These are phyloP conservation scores for Monilinia fructigena DNA, from an alignment of 2,329 filamentous ascomycete genomes.

Conservation along the genomic window DNA sequence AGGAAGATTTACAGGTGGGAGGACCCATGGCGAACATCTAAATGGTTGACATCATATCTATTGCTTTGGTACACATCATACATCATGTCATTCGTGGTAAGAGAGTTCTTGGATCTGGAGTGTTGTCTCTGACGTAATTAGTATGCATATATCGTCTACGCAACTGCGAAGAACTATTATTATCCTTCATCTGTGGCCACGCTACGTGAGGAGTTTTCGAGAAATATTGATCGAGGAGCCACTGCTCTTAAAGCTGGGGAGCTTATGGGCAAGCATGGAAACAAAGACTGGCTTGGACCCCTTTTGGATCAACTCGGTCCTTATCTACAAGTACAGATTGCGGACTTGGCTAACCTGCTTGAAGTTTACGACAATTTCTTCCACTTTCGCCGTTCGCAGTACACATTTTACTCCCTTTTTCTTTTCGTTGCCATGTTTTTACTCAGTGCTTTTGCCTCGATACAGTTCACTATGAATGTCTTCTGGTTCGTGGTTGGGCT, in stretches of 20 bases:
- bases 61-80: constrained; percentile 32
- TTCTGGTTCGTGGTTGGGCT: constrained; percentile 38
- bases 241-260: constrained; percentile 41
- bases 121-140: constrained; percentile 18
- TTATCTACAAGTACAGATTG: constrained; percentile 41
- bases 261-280: constrained; percentile 42
- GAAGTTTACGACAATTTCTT: constrained; percentile 43
- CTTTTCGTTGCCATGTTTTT: constrained; percentile 35
- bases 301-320: constrained; percentile 36
- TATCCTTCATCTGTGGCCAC: constrained; percentile 26
- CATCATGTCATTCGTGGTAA: constrained; percentile 32
- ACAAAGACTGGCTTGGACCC: constrained; percentile 40
- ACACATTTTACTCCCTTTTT: constrained; percentile 36
- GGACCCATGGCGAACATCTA: constrained; percentile 36
- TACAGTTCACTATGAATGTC: constrained; percentile 38
- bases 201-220: constrained; percentile 35
- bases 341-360: constrained; percentile 41
- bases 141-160: constrained; percentile 31
- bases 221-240: constrained; percentile 37
- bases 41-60: constrained; percentile 35
- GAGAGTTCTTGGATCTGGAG: background rate
- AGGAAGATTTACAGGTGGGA: constrained; percentile 43
- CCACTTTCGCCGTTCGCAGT: constrained; percentile 40
- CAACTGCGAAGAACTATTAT: constrained; percentile 29
- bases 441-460: constrained; percentile 30